These are phyloP conservation scores for Mrakia blollopis DNA, from an alignment of 768 basidiomycete genomes.

Conservation along the genomic window DNA sequence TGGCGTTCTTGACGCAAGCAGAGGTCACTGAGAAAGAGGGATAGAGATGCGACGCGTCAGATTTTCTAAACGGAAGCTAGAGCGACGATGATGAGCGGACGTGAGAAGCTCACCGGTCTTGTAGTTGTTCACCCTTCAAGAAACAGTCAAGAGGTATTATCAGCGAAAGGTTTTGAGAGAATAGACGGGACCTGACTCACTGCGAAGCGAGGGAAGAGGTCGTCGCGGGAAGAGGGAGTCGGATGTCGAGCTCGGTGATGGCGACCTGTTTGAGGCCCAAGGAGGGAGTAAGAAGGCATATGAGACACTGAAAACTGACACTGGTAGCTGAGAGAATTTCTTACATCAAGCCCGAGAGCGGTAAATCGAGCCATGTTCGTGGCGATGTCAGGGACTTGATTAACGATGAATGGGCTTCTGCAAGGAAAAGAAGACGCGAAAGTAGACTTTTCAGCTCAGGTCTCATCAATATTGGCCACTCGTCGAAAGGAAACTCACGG, in stretches of 20 bases:
- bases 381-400: constrained; percentile 51
- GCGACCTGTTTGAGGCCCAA: constrained; percentile 46
- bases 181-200: not conserved
- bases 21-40: not conserved
- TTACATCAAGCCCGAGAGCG: constrained; percentile 56
- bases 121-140: not conserved
- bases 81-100: not conserved
- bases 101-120: not conserved
- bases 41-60: not conserved
- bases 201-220: not conserved
- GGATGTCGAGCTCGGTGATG: constrained; percentile 47
- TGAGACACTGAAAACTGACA: not conserved
- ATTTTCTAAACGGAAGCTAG: not conserved
- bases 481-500: not conserved
- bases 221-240: not conserved
- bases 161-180: not conserved
- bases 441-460: not conserved
- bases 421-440: not conserved
- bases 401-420: constrained; percentile 43
- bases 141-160: not conserved
- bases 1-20: constrained; percentile 1
- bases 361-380: constrained; percentile 54
- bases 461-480: no score
- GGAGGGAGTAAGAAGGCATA: not conserved
- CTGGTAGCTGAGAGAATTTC: no score